phyloP scores from a whole-genome alignment of 148 eudicot genomes.

The Camellia sinensis region DNA sequence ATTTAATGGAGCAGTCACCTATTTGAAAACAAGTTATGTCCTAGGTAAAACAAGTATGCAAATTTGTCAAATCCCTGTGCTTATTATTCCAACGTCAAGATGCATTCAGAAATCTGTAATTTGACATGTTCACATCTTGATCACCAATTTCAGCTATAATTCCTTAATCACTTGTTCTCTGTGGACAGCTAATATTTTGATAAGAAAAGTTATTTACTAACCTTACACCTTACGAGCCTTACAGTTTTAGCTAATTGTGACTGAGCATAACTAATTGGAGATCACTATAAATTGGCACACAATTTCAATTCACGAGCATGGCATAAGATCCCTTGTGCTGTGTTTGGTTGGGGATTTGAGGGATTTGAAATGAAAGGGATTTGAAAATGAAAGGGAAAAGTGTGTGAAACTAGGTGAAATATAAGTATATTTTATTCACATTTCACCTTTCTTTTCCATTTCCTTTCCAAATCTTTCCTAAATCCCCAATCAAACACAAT shows the following conservation, averaged over 20 bases:
- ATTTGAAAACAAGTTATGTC: not conserved
- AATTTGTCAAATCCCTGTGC: not conserved
- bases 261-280: too few species aligned
- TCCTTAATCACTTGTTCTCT: not conserved
- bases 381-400: too few species aligned
- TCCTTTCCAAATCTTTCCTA: too few species aligned
- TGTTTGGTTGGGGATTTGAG: too few species aligned
- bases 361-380: too few species aligned
- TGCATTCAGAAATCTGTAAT: not conserved
- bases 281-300: too few species aligned
- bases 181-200: not conserved
- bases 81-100: not conserved
- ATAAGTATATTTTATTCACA: too few species aligned
- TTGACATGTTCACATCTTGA: not conserved
- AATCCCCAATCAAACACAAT: too few species aligned
- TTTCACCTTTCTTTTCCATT: too few species aligned
- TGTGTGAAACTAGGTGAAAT: too few species aligned
- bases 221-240: not conserved
- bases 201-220: not conserved
- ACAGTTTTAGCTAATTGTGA: not conserved
- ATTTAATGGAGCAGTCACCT: not conserved
- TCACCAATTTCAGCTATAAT: not conserved
- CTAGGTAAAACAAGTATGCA: not conserved
- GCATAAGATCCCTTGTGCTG: too few species aligned
- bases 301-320: too few species aligned